Conservation (phyloP, 805 yeast genomes). For the Ogataea haglerorum region DNA sequence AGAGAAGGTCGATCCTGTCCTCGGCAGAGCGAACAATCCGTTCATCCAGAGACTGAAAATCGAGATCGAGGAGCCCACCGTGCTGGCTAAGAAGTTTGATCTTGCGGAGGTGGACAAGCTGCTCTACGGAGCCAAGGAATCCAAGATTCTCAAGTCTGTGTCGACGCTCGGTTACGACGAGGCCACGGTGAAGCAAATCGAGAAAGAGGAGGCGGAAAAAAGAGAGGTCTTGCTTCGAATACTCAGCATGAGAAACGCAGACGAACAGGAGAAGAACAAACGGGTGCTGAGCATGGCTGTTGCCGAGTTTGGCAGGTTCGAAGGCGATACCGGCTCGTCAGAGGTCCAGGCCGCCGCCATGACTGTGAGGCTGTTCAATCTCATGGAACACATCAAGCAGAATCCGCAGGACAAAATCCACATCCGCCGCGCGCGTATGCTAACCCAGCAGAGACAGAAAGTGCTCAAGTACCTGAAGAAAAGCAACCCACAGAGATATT, state of each 20-base stretch:
- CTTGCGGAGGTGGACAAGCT: slow-evolving; percentile 69
- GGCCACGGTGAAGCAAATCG: slow-evolving; percentile 21
- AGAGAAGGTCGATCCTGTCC: slow-evolving; percentile 73
- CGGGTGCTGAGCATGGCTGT: slow-evolving; percentile 63
- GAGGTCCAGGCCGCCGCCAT: slow-evolving; percentile 94
- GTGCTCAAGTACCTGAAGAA: slow-evolving; percentile 77
- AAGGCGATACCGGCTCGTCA: slow-evolving; percentile 91
- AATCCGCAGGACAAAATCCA: slow-evolving; percentile 71
- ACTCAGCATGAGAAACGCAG: slow-evolving; percentile 68
- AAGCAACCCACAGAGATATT: slow-evolving; percentile 77
- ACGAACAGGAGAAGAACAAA: slow-evolving; percentile 52
- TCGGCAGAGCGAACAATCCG: slow-evolving; percentile 65
- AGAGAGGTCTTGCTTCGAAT: slow-evolving; percentile 70
- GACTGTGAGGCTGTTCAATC: slow-evolving; percentile 74
- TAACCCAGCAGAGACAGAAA: slow-evolving; percentile 87
- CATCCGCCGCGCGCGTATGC: slow-evolving; percentile 68
- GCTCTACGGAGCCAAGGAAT: slow-evolving; percentile 72
- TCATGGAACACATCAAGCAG: slow-evolving; percentile 68
- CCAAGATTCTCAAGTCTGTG: slow-evolving; percentile 39
- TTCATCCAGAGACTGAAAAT: slow-evolving; percentile 67
- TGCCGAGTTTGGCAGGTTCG: slow-evolving; percentile 74
- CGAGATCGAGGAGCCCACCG: slow-evolving; percentile 62
- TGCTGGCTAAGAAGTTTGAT: slow-evolving; percentile 57
- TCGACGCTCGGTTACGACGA: slow-evolving; percentile 23
- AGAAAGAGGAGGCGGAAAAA: slow-evolving; percentile 49